Conservation (phyloP, 192 early-diverging fungal species). For the Umbelopsis sp. region DNA sequence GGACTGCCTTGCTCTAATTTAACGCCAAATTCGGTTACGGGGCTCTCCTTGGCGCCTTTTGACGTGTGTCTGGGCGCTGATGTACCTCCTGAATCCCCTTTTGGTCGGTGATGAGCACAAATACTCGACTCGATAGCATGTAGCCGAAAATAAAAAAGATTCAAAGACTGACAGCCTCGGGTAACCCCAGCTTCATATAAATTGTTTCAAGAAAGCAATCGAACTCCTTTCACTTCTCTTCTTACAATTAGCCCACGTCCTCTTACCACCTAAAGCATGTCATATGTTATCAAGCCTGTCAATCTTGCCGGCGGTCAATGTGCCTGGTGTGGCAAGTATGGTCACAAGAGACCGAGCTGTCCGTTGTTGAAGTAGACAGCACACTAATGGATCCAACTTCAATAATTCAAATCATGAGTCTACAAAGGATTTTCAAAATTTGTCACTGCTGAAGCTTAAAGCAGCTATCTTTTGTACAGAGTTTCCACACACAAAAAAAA, state of each 20-base stretch:
- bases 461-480: too few relatives aligned
- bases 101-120: conserved; percentile 2
- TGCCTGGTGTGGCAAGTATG: conserved; percentile 33
- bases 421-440: too few relatives aligned
- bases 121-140: conserved; percentile 7
- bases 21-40: conserved; percentile 4
- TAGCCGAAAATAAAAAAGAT: background rate
- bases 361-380: conserved; percentile 24
- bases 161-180: background rate
- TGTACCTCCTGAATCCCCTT: conserved; percentile 5
- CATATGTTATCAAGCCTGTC: conserved; percentile 24
- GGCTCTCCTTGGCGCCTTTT: conserved; percentile 21
- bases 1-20: background rate
- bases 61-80: background rate
- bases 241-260: background rate
- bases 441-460: too few relatives aligned
- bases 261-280: background rate
- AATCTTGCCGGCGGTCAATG: conserved; percentile 31
- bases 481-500: too few relatives aligned
- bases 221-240: background rate
- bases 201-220: background rate
- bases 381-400: background rate
- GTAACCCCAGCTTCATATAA: background rate
- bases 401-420: too few relatives aligned
- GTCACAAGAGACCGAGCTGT: conserved; percentile 27